These are phyloP conservation scores for Lodderomyces oxycetoniae DNA, from an alignment of 1,139 yeast species.

Conservation along the genomic window DNA sequence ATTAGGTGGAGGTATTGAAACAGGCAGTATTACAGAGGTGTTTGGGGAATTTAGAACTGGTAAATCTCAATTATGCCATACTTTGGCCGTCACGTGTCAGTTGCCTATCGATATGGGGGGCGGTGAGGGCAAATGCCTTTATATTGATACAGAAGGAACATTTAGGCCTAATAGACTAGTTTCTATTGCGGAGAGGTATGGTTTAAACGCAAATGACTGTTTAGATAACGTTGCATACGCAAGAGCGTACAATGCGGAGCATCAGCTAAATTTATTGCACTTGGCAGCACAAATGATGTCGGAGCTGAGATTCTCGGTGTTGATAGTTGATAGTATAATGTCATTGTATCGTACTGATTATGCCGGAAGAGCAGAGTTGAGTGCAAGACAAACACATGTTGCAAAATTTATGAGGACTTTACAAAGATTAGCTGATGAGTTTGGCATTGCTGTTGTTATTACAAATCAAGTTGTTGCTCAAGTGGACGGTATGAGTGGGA, in stretches of 20 bases:
- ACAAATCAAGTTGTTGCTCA: conserved; percentile 98
- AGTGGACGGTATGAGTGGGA: conserved; percentile 82
- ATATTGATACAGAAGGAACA: conserved; percentile 96
- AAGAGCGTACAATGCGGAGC: conserved; percentile 95
- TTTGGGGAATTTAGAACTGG: conserved; percentile 99
- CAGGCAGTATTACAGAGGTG: conserved; percentile 94
- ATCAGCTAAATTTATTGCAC: conserved; percentile 78
- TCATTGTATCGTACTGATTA: conserved; percentile 93
- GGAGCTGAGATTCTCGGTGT: conserved; percentile 72
- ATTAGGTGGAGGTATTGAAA: conserved; percentile 95
- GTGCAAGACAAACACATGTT: conserved; percentile 92
- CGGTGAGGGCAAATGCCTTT: conserved; percentile 96
- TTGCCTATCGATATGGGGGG: conserved; percentile 97
- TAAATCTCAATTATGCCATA: conserved; percentile 93
- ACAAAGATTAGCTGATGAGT: conserved; percentile 93
- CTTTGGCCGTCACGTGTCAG: conserved; percentile 95
- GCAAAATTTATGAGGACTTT: conserved; percentile 89
- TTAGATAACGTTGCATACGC: conserved; percentile 97
- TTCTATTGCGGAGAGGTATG: conserved; percentile 87
- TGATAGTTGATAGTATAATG: conserved; percentile 95
- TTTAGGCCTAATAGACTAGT: conserved; percentile 88
- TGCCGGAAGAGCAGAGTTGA: conserved; percentile 92
- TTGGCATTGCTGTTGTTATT: conserved; percentile 96
- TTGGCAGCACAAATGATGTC: conserved; percentile 98
- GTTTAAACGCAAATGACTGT: conserved; percentile 91